phyloP scores from a whole-genome alignment of 805 yeast genomes.

The Teunomyces barrocoloradensis region DNA sequence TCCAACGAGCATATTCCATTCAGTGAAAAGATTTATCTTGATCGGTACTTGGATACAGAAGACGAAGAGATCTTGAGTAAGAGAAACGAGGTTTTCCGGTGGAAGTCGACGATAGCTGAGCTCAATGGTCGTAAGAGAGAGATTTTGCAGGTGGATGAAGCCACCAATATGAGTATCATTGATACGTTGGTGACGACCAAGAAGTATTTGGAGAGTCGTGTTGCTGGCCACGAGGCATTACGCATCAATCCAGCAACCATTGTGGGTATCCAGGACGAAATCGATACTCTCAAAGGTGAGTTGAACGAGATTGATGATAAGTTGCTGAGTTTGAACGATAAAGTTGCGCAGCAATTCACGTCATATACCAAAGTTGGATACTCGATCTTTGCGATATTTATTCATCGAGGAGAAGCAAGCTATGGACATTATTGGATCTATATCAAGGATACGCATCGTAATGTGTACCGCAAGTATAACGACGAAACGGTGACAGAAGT shows the following conservation, averaged over 20 bases:
- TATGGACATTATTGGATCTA: slow-evolving; percentile 98
- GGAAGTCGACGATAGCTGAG: slow-evolving; percentile 55
- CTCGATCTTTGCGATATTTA: slow-evolving; percentile 84
- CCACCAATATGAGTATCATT: slow-evolving; percentile 30
- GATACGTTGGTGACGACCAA: slow-evolving; percentile 53
- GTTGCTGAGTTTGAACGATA: slow-evolving; percentile 48
- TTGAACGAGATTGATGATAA: slow-evolving; percentile 39
- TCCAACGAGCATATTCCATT: slow-evolving; percentile 80
- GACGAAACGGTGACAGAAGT: slow-evolving; percentile 94
- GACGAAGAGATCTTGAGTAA: slow-evolving; percentile 52
- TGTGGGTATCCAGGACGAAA: slow-evolving; percentile 44
- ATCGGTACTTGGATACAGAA: slow-evolving; percentile 75
- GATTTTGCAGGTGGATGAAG: slow-evolving; percentile 41
- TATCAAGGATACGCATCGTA: slow-evolving; percentile 68
- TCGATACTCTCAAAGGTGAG: slow-evolving; percentile 46
- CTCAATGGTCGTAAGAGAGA: slow-evolving; percentile 42
- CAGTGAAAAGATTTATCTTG: slow-evolving; percentile 75
- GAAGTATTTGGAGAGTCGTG: slow-evolving; percentile 50
- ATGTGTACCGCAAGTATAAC: slow-evolving; percentile 82
- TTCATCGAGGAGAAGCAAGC: slow-evolving; percentile 93
- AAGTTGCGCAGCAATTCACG: slow-evolving; percentile 60
- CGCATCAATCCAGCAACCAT: slow-evolving; percentile 47
- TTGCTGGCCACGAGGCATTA: slow-evolving; percentile 30
- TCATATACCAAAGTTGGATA: slow-evolving; percentile 66
- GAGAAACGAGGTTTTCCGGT: slow-evolving; percentile 55